phyloP scores from a whole-genome alignment of 1,284 basidiomycete genomes.

The Sparassis latifolia region DNA sequence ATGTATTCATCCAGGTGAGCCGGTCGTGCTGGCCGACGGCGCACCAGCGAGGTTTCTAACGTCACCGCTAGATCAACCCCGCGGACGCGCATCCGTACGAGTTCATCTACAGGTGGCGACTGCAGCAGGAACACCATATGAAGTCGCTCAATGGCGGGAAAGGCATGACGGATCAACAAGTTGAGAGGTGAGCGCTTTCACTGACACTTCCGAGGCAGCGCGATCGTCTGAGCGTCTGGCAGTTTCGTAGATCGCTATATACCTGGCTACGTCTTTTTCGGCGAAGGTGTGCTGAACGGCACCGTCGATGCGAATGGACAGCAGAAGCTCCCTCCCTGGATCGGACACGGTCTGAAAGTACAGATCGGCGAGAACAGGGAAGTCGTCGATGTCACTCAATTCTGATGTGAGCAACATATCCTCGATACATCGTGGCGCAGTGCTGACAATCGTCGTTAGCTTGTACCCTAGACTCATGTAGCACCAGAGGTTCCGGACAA shows the following conservation, averaged over 20 bases:
- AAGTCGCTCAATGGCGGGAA: slow-evolving; percentile 74
- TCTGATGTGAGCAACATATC: slow-evolving; percentile 10
- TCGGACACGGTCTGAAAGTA: slow-evolving; percentile 18
- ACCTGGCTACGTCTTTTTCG: slow-evolving; percentile 80
- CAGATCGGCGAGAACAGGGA: slow-evolving; percentile 23
- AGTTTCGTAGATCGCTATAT: slow-evolving; percentile 81
- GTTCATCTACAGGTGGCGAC: slow-evolving; percentile 72
- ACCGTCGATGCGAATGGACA: slow-evolving; percentile 11
- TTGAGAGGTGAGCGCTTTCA: slow-evolving; percentile 49
- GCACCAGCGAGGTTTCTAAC: background rate
- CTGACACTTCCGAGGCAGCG: background rate
- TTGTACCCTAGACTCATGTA: no score
- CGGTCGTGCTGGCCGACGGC: background rate
- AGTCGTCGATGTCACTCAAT: slow-evolving; percentile 13
- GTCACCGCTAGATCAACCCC: slow-evolving; percentile 39
- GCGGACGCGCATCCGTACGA: slow-evolving; percentile 42
- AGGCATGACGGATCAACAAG: slow-evolving; percentile 81
- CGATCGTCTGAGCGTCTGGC: background rate
- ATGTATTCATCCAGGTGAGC: slow-evolving; percentile 63
- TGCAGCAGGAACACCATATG: slow-evolving; percentile 86
- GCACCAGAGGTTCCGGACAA: no score
- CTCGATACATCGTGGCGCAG: background rate
- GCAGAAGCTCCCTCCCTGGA: slow-evolving; percentile 20
- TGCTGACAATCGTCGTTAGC: no score
- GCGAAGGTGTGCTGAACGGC: slow-evolving; percentile 35